Evolutionary conservation across 805 yeast genomes (phyloP), one percentile per base, ranked within the genome.

Genomic region (Schwanniomyces occidentalis): DNA sequence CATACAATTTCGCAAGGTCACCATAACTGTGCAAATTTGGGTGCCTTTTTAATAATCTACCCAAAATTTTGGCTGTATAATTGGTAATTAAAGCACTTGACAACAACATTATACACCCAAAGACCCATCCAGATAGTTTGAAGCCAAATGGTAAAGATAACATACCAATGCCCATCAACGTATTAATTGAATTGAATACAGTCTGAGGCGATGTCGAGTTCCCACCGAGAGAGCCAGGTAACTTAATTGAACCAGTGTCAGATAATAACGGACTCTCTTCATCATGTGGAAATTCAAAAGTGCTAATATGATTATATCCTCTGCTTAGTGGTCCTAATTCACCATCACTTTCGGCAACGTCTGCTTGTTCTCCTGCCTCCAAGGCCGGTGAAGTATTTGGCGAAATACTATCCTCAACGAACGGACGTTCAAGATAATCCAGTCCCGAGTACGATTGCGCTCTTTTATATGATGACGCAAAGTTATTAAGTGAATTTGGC

Each of bases 151-250:
- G 90, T 31, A 85, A 63, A 0, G 93, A 81, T 27, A 85, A 65
- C 32, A 85, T 67, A 2, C 91, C 93, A 24, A 85, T 75, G 0
- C 95, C 95, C 44, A 85, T 78, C 18, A 85, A 61, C 0, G 84
- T 84, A 52, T 85, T 85, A 31, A 85, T 74, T 9, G 83, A 73
- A 52, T 81, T 81, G 63, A 82, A 78, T 12, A 79, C 62, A 0
- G 88, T 81, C 51, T 82, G 87, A 2, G 83, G 78, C 0, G 78
- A 79, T 0, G 93, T 85, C 6, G 82, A 76, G 44, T 40, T 41
- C 3, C 57, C 58, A 8, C 38, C 46, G 6, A 40, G 42, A 10
- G 45, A 32, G 3, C 40, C 27, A 14, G 34, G 29, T 18, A 45
- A 32, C 15, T 13, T 20, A 14, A 44, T 35, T 8, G 36, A 27